Evolutionary conservation across 2,329 filamentous ascomycete genomes (phyloP), one percentile per base, ranked within the genome.

Genomic region (Simplicillium sp.): DNA sequence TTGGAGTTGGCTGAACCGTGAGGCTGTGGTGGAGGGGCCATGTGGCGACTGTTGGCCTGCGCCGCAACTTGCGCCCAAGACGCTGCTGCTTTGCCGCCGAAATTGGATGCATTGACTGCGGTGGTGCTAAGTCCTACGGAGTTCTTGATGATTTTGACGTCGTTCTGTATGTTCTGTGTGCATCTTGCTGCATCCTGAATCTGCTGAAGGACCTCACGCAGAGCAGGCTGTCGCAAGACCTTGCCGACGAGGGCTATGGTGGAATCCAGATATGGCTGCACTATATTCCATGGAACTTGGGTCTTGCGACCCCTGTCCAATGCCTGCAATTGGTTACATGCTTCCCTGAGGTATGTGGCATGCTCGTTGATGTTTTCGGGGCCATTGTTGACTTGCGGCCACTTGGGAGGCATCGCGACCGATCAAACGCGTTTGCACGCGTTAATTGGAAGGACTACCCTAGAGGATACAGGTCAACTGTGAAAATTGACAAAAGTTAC

Each of bases 131-230:
- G 28, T 44, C 48, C 48, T 16, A 49, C 43, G 34, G 45, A 50
- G 20, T 25, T 25, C 9, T 25, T 25, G 20, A 25, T 46, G 29
- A 50, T 40, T 11, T 44, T 48, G 32, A 50, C 34, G 44, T 50
- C 47, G 37, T 40, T 49, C 38, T 50, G 40, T 25, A 25, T 50
- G 44, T 38, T 49, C 44, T 50, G 42, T 44, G 40, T 49, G 44
- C 43, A 47, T 34, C 48, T 48, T 13, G 46, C 42, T 9, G 46
- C 43, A 25, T 47, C 46, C 34, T 50, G 41, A 37, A 50, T 43
- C n/a, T 50, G 38, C 29, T 50, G 39, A 25, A 49, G 45, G 41
- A 49, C 44, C 43, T 50, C 47, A 17, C 38, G 42, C 31, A 49
- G 41, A 36, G 40, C 45, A 36, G 45, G 48, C 34, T 50, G 45